Conservation (phyloP, 2,329 filamentous ascomycete species). For the Cordyceps cateniannulata region DNA sequence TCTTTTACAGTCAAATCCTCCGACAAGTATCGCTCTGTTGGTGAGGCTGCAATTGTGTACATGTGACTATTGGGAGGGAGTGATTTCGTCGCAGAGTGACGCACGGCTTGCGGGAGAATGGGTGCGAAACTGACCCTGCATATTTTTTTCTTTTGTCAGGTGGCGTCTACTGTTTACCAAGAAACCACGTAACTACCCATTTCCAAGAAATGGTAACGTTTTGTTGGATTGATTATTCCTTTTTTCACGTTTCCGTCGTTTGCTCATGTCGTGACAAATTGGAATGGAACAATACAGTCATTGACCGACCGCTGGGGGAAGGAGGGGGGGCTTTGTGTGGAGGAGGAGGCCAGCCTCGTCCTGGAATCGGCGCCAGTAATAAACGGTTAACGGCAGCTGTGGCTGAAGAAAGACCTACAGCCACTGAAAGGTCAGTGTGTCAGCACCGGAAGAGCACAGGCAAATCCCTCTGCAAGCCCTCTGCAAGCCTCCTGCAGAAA, state of each 20-base stretch:
- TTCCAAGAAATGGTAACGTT: neutral
- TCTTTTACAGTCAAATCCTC: neutral
- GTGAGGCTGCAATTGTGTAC: neutral
- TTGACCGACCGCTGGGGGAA: neutral
- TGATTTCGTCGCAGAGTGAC: neutral
- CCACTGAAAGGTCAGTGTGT: neutral
- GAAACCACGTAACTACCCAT: neutral
- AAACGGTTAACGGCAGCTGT: neutral
- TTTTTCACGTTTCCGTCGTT: neutral
- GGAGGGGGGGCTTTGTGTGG: neutral
- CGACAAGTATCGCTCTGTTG: neutral
- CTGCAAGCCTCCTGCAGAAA: neutral
- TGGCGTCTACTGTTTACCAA: neutral
- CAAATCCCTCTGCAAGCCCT: neutral
- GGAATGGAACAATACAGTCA: neutral
- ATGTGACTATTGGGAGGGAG: neutral
- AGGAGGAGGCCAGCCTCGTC: neutral
- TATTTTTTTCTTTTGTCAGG: neutral
- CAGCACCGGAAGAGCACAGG: neutral
- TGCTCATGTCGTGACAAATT: neutral
- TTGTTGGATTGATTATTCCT: neutral
- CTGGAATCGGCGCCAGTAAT: slow-evolving; percentile 9
- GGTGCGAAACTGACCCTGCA: neutral
- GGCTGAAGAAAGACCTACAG: neutral
- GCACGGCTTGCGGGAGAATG: neutral